These are phyloP conservation scores for Chondrostereum purpureum DNA, from an alignment of 1,284 basidiomycete species.

Conservation along the genomic window DNA sequence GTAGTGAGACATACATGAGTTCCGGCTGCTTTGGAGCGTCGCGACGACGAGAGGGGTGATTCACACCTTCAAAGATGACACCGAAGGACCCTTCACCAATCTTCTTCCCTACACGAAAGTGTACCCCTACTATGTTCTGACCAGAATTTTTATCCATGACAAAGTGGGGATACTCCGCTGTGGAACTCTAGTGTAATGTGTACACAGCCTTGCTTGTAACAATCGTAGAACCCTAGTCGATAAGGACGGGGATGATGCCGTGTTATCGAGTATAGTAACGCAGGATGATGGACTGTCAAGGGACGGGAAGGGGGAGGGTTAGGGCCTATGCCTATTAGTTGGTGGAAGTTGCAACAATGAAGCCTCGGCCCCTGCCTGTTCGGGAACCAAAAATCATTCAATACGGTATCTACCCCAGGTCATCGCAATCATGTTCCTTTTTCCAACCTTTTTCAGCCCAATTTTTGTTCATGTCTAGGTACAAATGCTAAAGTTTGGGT, in stretches of 20 bases:
- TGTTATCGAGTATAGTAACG: not conserved
- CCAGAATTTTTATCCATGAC: not conserved
- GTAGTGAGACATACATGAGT: constrained; percentile 13
- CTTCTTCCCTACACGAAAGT: constrained; percentile 84
- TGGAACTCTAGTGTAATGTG: too few relatives aligned
- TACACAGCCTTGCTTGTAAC: not conserved
- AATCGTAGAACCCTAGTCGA: too few relatives aligned
- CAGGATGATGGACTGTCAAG: not conserved
- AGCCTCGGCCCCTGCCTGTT: not conserved
- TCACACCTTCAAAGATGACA: constrained; percentile 90
- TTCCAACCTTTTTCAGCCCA: too few relatives aligned
- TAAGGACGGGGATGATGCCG: too few relatives aligned
- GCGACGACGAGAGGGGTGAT: constrained; percentile 7
- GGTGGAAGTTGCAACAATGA: not conserved
- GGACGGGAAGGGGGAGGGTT: too few relatives aligned
- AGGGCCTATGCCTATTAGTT: not conserved
- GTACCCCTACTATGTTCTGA: constrained; percentile 64
- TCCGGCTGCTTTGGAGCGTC: constrained; percentile 7
- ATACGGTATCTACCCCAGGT: not conserved
- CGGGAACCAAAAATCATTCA: too few relatives aligned
- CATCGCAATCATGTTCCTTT: too few relatives aligned
- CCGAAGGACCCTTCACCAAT: constrained; percentile 88
- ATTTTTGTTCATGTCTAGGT: too few relatives aligned
- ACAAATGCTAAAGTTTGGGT: too few relatives aligned
- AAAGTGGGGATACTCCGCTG: not conserved